phyloP scores from a whole-genome alignment of 371 early-diverging fungal species.

The Nematocida ironsii region DNA sequence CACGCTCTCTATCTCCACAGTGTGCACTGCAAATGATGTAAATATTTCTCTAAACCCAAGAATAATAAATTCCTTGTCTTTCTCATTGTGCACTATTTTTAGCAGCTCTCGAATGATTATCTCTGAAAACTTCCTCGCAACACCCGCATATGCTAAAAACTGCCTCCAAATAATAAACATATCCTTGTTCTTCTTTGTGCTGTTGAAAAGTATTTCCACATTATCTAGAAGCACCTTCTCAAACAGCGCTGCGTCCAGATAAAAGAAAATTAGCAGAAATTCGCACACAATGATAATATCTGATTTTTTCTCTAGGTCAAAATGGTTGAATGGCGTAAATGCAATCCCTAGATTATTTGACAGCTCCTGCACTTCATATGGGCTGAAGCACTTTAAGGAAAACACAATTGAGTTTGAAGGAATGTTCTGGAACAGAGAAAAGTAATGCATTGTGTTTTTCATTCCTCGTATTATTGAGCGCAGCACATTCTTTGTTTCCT shows the following conservation, averaged over 20 bases:
- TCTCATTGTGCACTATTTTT: constrained; percentile 14
- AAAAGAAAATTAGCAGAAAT: constrained; percentile 58
- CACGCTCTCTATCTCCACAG: constrained; percentile 53
- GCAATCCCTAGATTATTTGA: constrained; percentile 36
- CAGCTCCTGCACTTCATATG: constrained; percentile 28
- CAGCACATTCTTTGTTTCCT: constrained; percentile 57
- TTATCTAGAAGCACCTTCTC: constrained; percentile 44
- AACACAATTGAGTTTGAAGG: constrained; percentile 57
- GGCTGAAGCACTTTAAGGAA: constrained; percentile 56
- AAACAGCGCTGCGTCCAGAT: constrained; percentile 48
- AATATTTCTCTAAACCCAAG: constrained; percentile 49
- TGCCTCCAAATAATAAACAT: constrained; percentile 59
- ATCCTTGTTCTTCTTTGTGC: constrained; percentile 47
- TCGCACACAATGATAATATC: constrained; percentile 58
- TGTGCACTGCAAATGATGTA: constrained; percentile 54
- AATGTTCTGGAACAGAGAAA: constrained; percentile 56
- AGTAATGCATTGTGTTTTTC: constrained; percentile 62
- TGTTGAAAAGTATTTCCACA: constrained; percentile 35
- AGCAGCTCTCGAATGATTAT: constrained; percentile 40
- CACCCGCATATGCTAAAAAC: constrained; percentile 56
- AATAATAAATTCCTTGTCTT: constrained; percentile 44
- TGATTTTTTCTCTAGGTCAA: constrained; percentile 44
- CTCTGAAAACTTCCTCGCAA: constrained; percentile 44
- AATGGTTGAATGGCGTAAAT: constrained; percentile 26
- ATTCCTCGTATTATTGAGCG: constrained; percentile 54